phyloP scores from a whole-genome alignment of 2,329 filamentous ascomycete species.

The Diaporthe sp. region DNA sequence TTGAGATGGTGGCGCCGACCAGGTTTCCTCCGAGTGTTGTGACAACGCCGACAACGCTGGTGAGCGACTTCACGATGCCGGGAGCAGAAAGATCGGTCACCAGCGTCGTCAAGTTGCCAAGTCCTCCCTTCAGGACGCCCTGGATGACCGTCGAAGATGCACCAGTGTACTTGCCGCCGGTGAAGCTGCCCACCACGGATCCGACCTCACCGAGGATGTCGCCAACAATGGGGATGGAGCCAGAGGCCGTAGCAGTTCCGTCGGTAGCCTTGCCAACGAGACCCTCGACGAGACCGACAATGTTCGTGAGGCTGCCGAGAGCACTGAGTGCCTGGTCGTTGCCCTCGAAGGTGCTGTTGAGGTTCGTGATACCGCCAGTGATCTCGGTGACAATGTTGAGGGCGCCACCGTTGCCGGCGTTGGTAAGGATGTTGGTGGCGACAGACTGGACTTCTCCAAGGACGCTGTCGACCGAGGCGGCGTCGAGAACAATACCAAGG shows the following conservation, averaged over 20 bases:
- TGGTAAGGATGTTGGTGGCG: conserved; percentile 21
- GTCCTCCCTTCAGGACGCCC: conserved; percentile 20
- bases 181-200: conserved; percentile 18
- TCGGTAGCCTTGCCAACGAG: background rate
- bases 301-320: conserved; percentile 21
- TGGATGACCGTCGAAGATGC: conserved; percentile 22
- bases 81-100: background rate
- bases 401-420: conserved; percentile 19
- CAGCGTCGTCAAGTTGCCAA: conserved; percentile 20
- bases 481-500: conserved; percentile 4
- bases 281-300: conserved; percentile 17
- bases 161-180: conserved; percentile 16
- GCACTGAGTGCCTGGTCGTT: conserved; percentile 9
- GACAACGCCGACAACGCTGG: conserved; percentile 25
- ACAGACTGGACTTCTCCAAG: conserved; percentile 16
- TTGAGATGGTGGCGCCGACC: background rate
- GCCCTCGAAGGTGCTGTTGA: conserved; percentile 25
- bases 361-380: conserved; percentile 14
- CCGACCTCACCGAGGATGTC: conserved; percentile 28
- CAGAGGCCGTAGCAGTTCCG: conserved; percentile 9
- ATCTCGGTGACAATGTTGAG: conserved; percentile 12
- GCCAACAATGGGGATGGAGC: conserved; percentile 22
- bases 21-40: conserved; percentile 14
- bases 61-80: conserved; percentile 6
- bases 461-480: conserved; percentile 15